Evolutionary conservation across 2,329 filamentous ascomycete species (phyloP).

Genomic region (Seiridium cupressi): DNA sequence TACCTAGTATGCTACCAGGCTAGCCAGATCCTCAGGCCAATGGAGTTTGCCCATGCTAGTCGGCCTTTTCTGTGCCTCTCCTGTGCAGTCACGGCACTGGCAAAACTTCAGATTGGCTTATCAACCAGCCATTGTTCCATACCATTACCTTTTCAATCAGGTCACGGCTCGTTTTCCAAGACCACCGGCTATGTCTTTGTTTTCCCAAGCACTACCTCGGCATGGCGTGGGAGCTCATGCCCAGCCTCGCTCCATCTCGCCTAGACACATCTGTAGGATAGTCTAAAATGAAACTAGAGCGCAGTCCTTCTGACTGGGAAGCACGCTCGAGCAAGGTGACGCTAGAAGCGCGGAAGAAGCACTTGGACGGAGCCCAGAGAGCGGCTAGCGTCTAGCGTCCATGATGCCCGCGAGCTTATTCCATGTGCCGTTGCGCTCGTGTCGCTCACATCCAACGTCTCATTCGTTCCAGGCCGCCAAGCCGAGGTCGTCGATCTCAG

Average conservation of each 20-base stretch:
- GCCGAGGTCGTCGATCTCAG: background rate
- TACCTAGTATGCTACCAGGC: background rate
- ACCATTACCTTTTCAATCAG: background rate
- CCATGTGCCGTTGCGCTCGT: background rate
- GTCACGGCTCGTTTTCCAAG: too few species aligned
- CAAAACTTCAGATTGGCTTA: background rate
- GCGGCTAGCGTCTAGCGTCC: background rate
- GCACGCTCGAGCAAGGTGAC: slow-evolving; percentile 8
- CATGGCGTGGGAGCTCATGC: too few species aligned
- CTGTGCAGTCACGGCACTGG: background rate
- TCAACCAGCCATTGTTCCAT: background rate
- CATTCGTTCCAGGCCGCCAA: background rate
- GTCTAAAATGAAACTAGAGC: background rate
- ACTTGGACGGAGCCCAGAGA: slow-evolving; percentile 24
- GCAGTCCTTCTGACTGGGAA: background rate
- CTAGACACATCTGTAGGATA: background rate
- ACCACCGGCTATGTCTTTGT: too few species aligned
- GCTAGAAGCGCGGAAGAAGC: slow-evolving; percentile 36
- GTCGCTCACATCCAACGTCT: background rate
- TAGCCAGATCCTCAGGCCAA: background rate
- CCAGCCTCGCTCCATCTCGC: background rate
- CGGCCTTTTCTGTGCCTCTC: background rate
- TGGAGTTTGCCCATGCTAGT: background rate
- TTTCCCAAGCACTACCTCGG: too few species aligned
- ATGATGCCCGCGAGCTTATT: slow-evolving; percentile 11